These are phyloP conservation scores for Escallonia herrerae DNA, from an alignment of 129 eudicot genomes.

Conservation along the genomic window DNA sequence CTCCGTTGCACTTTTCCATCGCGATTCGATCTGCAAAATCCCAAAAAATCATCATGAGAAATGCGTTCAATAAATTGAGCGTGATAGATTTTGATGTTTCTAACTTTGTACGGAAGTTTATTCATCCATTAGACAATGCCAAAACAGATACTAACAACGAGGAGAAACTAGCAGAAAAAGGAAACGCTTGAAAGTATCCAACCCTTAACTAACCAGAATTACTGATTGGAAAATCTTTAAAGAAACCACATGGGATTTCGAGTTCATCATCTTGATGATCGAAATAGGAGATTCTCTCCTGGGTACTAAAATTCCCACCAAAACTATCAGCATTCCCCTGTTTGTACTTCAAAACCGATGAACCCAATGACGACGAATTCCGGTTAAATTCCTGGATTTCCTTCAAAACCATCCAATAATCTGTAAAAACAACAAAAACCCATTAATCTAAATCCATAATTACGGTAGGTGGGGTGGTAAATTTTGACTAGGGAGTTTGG, in stretches of 20 bases:
- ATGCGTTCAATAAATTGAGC: no score
- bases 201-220: conserved; percentile 40
- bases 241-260: conserved; percentile 81
- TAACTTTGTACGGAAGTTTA: no score
- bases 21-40: conserved; percentile 44
- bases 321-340: conserved; percentile 43
- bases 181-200: conserved; percentile 17
- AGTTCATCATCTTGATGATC: conserved; percentile 35
- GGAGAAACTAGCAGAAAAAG: not conserved
- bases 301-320: conserved; percentile 58
- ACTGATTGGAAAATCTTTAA: conserved; percentile 49
- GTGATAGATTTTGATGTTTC: no score
- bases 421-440: conserved; percentile 23
- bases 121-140: not conserved
- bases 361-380: conserved; percentile 25
- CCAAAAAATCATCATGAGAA: not conserved
- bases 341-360: conserved; percentile 41
- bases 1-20: conserved; percentile 59
- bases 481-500: not conserved
- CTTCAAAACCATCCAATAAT: conserved; percentile 45
- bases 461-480: not conserved
- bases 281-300: conserved; percentile 48
- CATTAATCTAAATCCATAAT: conserved; percentile 5
- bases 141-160: conserved; percentile 1
- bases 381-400: conserved; percentile 32